Conservation (phyloP, 208 protist species). For the Spongospora subterranea region DNA sequence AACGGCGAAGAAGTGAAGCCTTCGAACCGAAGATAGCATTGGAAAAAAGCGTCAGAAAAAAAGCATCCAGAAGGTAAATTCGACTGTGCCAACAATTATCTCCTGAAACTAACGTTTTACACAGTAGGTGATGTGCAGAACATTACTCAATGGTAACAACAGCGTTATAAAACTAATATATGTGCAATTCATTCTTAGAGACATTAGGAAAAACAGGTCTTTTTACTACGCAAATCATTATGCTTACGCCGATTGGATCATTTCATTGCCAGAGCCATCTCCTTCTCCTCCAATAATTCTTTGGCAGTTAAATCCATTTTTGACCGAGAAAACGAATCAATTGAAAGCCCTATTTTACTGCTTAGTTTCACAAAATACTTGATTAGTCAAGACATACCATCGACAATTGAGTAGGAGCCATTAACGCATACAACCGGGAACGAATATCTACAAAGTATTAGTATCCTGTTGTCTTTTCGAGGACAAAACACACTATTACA, state of each 20-base stretch:
- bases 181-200: background rate
- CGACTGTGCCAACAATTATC: background rate
- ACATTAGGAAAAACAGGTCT: background rate
- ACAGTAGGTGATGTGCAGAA: background rate
- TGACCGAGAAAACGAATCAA: conserved; percentile 8
- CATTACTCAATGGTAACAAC: background rate
- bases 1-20: background rate
- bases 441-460: background rate
- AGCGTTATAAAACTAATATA: too few relatives aligned
- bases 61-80: conserved; percentile 3
- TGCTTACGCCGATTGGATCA: background rate
- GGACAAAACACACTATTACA: background rate
- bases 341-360: background rate
- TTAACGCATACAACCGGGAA: conserved; percentile 25
- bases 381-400: background rate
- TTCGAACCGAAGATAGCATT: background rate
- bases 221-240: background rate
- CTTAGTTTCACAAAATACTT: background rate
- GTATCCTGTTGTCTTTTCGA: background rate
- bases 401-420: background rate
- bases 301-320: conserved; percentile 14
- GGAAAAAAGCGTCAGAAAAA: background rate
- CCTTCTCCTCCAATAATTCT: conserved; percentile 42
- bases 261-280: conserved; percentile 47
- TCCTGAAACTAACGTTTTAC: background rate